phyloP scores from a whole-genome alignment of 2,329 filamentous ascomycete genomes.

The Kalmusia sp. region DNA sequence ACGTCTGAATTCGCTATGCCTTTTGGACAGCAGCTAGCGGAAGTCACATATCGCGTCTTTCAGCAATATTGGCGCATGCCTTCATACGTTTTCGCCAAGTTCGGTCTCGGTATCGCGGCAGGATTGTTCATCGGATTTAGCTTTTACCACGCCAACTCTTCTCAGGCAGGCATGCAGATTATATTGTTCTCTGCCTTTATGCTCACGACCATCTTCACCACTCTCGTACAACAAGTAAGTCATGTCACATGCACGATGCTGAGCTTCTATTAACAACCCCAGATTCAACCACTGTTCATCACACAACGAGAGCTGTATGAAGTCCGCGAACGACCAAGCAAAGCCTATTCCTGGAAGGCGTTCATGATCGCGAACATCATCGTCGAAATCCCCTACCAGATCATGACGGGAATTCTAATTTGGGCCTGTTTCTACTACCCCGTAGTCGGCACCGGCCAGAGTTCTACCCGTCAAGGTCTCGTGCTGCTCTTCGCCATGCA shows the following conservation, averaged over 20 bases:
- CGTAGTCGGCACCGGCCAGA: conserved; percentile 46
- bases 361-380: conserved; percentile 76
- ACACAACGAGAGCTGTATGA: conserved; percentile 67
- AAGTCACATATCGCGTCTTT: conserved; percentile 52
- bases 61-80: conserved; percentile 57
- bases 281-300: conserved; percentile 67
- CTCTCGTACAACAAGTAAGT: conserved; percentile 50
- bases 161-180: conserved; percentile 53
- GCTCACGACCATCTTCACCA: conserved; percentile 49
- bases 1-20: conserved; percentile 54
- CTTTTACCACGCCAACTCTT: conserved; percentile 48
- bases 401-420: conserved; percentile 67
- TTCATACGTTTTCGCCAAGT: conserved; percentile 50
- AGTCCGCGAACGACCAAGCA: conserved; percentile 67
- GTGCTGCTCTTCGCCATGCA: conserved; percentile 70
- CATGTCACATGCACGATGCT: not conserved
- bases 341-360: conserved; percentile 76
- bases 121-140: conserved; percentile 49
- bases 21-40: conserved; percentile 38
- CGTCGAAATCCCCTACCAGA: conserved; percentile 73
- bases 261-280: not conserved
- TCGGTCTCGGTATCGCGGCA: conserved; percentile 33
- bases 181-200: conserved; percentile 61
- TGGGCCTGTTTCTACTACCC: conserved; percentile 73
- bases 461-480: conserved; percentile 59